Evolutionary conservation across 352 stramenopile genomes (phyloP), one percentile per base, ranked within the genome.

Genomic region (Phytophthora ramorum): DNA sequence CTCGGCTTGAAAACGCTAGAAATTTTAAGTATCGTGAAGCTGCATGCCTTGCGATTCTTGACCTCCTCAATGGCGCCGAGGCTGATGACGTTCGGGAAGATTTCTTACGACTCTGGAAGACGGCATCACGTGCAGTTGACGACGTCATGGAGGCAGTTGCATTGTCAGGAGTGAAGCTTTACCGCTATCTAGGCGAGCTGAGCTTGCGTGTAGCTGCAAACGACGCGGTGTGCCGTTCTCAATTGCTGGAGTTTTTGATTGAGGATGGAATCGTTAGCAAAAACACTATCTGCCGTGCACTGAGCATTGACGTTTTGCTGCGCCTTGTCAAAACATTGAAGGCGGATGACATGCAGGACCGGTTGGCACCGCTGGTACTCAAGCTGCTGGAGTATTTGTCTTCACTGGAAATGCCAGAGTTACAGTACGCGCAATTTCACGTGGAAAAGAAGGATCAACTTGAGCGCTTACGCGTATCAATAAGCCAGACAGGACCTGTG

Each of bases 21-120:
- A 91, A 95, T 63, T 92, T 92, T 53, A 91, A 90, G 61, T 95
- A 95, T 58, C 85, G 87, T 20, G 85, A 93, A 67, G 87, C 87
- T 7, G 79, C 78, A 7, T 92, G 85, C 24, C 46, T 75, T 24
- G 84, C 83, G 4, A 59, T 95, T 14, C 56, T 89, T 32, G 85
- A 92, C 46, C 55, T 93, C 20, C 68, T 95, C 1, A 83, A 89
- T 20, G 81, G 81, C n/a, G 76, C 69, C 0, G 74, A 81, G 16
- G 78, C 80, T 1, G 63, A 75, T 1, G 52, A 89, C 5, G 41
- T 93, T 28, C 59, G 79, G 24, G 53, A 63, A 2, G 75, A 85
- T 17, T 91, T 95, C 22, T 45, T 75, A 55, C 74, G 74, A 13
- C 46, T 95, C 28, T 95, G 87, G 87, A 87, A 81, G 51, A 67